Conservation (phyloP, 2,329 filamentous ascomycete genomes). For the Macrophomina pseudophaseolina region DNA sequence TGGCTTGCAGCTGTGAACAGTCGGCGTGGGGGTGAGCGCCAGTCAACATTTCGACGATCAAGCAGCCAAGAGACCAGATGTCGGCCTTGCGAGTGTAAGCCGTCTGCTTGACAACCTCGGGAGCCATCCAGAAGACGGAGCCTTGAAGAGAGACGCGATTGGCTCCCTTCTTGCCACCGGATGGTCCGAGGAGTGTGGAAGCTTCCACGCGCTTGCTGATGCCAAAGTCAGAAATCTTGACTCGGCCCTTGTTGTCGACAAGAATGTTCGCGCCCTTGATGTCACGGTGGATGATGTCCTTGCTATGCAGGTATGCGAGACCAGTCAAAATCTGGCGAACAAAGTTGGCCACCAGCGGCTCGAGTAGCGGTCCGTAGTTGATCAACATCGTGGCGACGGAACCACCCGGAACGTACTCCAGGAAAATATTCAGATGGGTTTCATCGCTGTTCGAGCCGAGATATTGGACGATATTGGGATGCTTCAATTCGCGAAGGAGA, state of each 20-base stretch:
- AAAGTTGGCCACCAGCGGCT: conserved; percentile 93
- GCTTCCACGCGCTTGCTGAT: conserved; percentile 98
- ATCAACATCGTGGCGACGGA: conserved; percentile 99
- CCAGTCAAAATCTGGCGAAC: conserved; percentile 94
- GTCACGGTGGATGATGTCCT: conserved; percentile 96
- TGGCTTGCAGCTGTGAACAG: conserved; percentile 94
- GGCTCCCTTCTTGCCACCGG: conserved; percentile 58
- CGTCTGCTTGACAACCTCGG: conserved; percentile 96
- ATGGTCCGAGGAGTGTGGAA: conserved; percentile 71
- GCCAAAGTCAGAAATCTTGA: conserved; percentile 99
- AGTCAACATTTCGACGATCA: conserved; percentile 99
- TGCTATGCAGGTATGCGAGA: conserved; percentile 88
- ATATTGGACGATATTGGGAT: conserved; percentile 98
- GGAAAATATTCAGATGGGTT: conserved; percentile 97
- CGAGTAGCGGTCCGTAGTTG: conserved; percentile 93
- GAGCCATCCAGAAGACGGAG: conserved; percentile 99
- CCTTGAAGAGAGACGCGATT: conserved; percentile 83
- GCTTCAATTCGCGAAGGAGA: conserved; percentile 88
- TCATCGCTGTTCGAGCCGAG: conserved; percentile 92
- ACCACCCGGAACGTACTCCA: conserved; percentile 96
- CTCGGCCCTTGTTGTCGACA: conserved; percentile 97
- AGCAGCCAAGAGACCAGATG: conserved; percentile 95
- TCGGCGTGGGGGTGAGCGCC: conserved; percentile 95
- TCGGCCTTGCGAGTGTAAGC: conserved; percentile 98
- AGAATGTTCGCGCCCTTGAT: conserved; percentile 99